These are phyloP conservation scores for Lentinula raphanica DNA, from an alignment of 768 basidiomycete species.

Conservation along the genomic window DNA sequence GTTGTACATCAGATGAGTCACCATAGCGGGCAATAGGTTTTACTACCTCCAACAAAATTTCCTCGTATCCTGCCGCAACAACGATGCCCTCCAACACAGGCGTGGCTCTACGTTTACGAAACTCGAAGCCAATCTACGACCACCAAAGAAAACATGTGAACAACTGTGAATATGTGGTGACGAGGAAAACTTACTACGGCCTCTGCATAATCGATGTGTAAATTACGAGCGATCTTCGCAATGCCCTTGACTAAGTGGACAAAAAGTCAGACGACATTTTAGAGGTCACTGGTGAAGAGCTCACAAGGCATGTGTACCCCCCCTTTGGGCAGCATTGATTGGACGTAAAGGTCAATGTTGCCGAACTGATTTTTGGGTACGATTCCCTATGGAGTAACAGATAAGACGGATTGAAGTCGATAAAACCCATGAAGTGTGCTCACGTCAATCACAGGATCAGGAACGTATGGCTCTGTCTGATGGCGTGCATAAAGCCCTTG, in stretches of 20 bases:
- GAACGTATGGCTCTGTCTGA: slow-evolving; percentile 80
- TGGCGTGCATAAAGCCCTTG: slow-evolving; percentile 82
- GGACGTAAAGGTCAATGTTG: slow-evolving; percentile 93
- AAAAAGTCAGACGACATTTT: neutral
- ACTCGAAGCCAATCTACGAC: slow-evolving; percentile 88
- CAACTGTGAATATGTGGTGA: neutral
- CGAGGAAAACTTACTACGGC: slow-evolving; percentile 70
- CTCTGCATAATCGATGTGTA: slow-evolving; percentile 89
- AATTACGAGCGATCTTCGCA: slow-evolving; percentile 80
- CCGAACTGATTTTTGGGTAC: slow-evolving; percentile 95
- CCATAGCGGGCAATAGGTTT: slow-evolving; percentile 4
- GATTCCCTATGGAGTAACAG: slow-evolving; percentile 70
- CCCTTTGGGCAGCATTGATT: slow-evolving; percentile 89
- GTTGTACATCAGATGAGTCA: neutral
- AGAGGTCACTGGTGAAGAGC: slow-evolving; percentile 26
- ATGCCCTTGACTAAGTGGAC: slow-evolving; percentile 68
- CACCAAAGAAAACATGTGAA: neutral
- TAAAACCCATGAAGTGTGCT: slow-evolving; percentile 23
- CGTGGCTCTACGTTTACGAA: slow-evolving; percentile 84
- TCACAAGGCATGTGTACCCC: slow-evolving; percentile 87
- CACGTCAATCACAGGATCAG: slow-evolving; percentile 82
- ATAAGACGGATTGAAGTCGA: neutral
- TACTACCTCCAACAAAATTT: slow-evolving; percentile 64
- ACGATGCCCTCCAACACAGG: slow-evolving; percentile 86
- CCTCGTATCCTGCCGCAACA: slow-evolving; percentile 75